Evolutionary conservation across 495 filamentous ascomycete species (phyloP), one percentile per base, ranked within the genome.

Genomic region (Daldinia bambusicola): DNA sequence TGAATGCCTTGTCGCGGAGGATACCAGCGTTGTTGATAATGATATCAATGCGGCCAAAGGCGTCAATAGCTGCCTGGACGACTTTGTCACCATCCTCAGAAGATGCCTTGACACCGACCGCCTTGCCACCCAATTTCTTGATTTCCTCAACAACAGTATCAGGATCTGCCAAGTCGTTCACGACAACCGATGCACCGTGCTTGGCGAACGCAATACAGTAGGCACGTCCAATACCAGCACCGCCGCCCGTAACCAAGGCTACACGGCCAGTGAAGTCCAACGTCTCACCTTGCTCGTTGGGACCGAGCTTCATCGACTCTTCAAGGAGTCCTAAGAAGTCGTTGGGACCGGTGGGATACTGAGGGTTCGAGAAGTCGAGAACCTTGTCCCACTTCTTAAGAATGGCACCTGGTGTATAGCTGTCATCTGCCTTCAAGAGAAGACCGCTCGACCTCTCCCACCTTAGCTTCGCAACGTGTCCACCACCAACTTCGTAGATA

Each of bases 11-110:
- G 85, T 99, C 95, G 60, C 95, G 89, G 37, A 99, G 88, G 75
- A 99, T 98, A 77, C 95, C 95, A 51, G 95, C 95, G 76, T 99
- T 99, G 88, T 99, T 99, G 80, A 99, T 85, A 69, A 99, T 81
- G 61, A 98, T 91, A 77, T 99, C 95, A 74, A 99, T 87, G 60
- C 96, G 92, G 72, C 95, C 95, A 73, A 92, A 98, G 40, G 92
- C 89, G 77, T 98, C 95, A 72, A 99, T 97, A 63, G 94, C 93
- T 63, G 84, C 88, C 85, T 97, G 95, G 74, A 99, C 90, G 51
- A 98, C 93, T 31, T 87, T 89, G 50, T 97, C 95, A 58, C 95
- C 95, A 66, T 99, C 94, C 80, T 97, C 94, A 71, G 93, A 95
- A 45, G 90, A 95, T 63, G 92, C 93, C 86, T 98, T 99, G 81